Base-by-base conservation (phyloP, 2,329 filamentous ascomycete genomes). In the Paramyrothecium roridum region DNA sequence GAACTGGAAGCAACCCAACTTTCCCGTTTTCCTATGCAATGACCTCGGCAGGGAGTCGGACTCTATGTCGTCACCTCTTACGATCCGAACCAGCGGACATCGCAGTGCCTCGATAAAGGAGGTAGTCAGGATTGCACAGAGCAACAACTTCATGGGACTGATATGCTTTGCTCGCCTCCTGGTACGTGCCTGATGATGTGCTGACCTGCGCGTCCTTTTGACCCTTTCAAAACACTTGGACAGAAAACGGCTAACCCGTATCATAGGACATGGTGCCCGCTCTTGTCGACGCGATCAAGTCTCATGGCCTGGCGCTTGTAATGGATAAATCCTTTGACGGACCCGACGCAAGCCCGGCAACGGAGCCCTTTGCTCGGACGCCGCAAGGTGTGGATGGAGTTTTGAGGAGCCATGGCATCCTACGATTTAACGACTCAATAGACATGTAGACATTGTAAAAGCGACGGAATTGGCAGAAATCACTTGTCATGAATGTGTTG, bases 1-100 rank as follows among this genome's bases (percentile, higher is more conserved):
- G 64, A 99, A 99, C 73, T 99, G 95, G 95, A 99, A 99, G 73
- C 95, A 99, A 72, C 95, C 95, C 2, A 99, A 98, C 69, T 99
- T 96, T 70, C 95, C 95, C 0, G 91, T 98, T 0, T 90, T 99
- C 63, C 80, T 98, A 49, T 97, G 93, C 76, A 98, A 98, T 70
- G 92, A 97, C 57, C 83, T 98, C 23, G 91, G 91, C 21, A 79
- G 82, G 8, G 83, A 86, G 37, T 30, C 30, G 57, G 80, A 79
- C 26, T 68, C 73, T 21, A 72, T 73, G 56, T 63, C 65, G 8
- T 67, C 70, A 16, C 70, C 71, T 1, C 70, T 70, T 45, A 65
- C 72, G 13, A 64, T 76, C 16, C 67, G 73, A 56, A 76, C 81
- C 62, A 90, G 86, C 61, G 91, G 90, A 17, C 82, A 88, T 54